Conservation (phyloP, 2,329 filamentous ascomycete genomes). For the Didymella keratinophila region DNA sequence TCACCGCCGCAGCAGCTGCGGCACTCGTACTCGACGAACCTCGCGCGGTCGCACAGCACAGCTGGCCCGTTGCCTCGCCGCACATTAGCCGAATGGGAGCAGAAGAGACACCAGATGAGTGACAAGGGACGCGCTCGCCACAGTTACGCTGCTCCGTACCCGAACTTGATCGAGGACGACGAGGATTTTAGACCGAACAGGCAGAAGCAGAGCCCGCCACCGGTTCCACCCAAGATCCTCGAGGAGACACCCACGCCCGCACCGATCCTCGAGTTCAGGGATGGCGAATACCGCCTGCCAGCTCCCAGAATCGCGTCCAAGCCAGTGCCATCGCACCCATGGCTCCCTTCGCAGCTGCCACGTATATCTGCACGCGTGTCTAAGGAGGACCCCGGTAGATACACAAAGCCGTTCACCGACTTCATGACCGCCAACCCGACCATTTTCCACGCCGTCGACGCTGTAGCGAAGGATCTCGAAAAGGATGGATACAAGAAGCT, state of each 20-base stretch:
- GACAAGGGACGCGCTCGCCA: constrained; percentile 32
- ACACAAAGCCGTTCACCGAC: constrained; percentile 83
- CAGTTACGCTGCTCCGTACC: constrained; percentile 42
- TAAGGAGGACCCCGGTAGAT: constrained; percentile 54
- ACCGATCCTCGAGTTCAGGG: constrained; percentile 19
- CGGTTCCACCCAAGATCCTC: constrained; percentile 50
- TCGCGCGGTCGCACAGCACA: constrained; percentile 45
- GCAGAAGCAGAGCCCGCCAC: constrained; percentile 44
- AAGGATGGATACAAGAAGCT: constrained; percentile 78
- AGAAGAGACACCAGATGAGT: constrained; percentile 17
- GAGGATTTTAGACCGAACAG: constrained; percentile 36
- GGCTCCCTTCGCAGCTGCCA: constrained; percentile 24
- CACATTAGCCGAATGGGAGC: constrained; percentile 26
- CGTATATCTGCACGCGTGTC: constrained; percentile 29
- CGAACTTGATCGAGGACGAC: constrained; percentile 44
- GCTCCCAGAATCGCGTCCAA: constrained; percentile 12
- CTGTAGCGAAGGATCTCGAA: constrained; percentile 76
- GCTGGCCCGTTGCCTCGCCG: constrained; percentile 35
- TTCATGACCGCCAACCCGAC: constrained; percentile 93
- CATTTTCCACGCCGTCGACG: constrained; percentile 86
- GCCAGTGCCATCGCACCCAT: constrained; percentile 27
- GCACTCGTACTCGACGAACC: constrained; percentile 32
- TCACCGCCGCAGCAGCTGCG: constrained; percentile 40
- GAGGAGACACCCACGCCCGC: constrained; percentile 22
- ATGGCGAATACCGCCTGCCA: constrained; percentile 18